phyloP scores from a whole-genome alignment of 2,329 filamentous ascomycete genomes.

The Hypoxylon sp. region DNA sequence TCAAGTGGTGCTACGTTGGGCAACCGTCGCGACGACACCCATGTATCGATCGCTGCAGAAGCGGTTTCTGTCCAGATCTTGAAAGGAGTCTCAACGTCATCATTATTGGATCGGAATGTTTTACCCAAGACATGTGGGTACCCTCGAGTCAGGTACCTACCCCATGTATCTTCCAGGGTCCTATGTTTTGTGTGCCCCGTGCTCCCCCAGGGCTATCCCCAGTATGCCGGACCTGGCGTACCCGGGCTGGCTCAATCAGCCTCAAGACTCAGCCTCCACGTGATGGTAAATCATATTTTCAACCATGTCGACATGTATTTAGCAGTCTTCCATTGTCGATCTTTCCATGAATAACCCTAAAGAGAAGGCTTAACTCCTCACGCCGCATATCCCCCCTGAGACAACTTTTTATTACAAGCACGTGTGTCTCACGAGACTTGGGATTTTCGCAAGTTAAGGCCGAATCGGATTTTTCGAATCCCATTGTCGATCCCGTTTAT shows the following conservation, averaged over 20 bases:
- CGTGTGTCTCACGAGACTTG: slow-evolving; percentile 17
- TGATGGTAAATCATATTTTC: slow-evolving; percentile 6
- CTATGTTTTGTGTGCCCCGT: slow-evolving; percentile 10
- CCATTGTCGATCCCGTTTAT: slow-evolving; percentile 5
- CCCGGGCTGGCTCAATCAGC: slow-evolving; percentile 23
- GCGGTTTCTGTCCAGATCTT: slow-evolving; percentile 42
- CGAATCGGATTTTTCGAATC: neutral
- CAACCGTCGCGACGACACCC: neutral
- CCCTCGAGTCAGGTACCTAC: neutral
- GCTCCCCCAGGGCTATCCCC: neutral
- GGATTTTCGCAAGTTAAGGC: neutral
- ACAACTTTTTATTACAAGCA: slow-evolving; percentile 25
- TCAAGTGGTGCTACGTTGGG: slow-evolving; percentile 13
- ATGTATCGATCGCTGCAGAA: slow-evolving; percentile 43
- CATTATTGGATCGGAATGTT: slow-evolving; percentile 38
- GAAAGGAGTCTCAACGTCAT: slow-evolving; percentile 30
- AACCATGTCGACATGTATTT: neutral
- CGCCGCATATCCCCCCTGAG: slow-evolving; percentile 2
- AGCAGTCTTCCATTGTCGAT: neutral
- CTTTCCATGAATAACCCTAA: slow-evolving; percentile 9
- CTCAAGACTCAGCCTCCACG: slow-evolving; percentile 37
- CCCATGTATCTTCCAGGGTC: neutral
- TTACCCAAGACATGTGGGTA: slow-evolving; percentile 16
- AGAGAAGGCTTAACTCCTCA: slow-evolving; percentile 6
- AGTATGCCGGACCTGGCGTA: slow-evolving; percentile 5